Percentiles rank a stretch among this genome's conserved stretches.
phyloP scores from a whole-genome alignment of 345 rosid species.

The Populus davidiana region DNA sequence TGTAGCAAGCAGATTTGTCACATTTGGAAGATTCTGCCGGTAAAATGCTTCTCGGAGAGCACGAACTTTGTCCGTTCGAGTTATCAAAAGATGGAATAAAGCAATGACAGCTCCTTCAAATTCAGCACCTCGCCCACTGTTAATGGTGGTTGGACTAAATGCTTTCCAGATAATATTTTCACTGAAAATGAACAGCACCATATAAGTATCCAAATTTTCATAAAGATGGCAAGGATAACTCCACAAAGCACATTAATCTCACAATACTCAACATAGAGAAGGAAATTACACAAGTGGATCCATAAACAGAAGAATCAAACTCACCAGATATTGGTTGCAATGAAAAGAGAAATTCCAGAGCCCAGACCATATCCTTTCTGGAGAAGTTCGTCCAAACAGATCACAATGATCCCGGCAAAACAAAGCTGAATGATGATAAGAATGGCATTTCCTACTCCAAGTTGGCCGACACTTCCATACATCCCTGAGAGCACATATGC shows the following conservation, averaged over 20 bases:
- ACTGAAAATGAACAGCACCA: slow-evolving; percentile 31
- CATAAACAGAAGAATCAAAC: slow-evolving; percentile 1
- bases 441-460: slow-evolving; percentile 81
- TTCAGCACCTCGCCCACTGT: slow-evolving; percentile 87
- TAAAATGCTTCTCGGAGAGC: slow-evolving; percentile 84
- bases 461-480: slow-evolving; percentile 77
- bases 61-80: slow-evolving; percentile 69
- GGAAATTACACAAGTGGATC: background rate
- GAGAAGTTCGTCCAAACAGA: slow-evolving; percentile 81
- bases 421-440: slow-evolving; percentile 74
- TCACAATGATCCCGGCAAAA: slow-evolving; percentile 79
- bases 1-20: slow-evolving; percentile 79
- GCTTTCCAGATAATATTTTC: slow-evolving; percentile 88
- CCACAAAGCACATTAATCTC: background rate
- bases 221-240: background rate
- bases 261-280: background rate
- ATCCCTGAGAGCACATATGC: slow-evolving; percentile 82
- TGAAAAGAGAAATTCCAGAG: slow-evolving; percentile 86
- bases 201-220: background rate
- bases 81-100: slow-evolving; percentile 71
- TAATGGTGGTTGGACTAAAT: slow-evolving; percentile 83
- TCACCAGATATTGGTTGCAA: slow-evolving; percentile 82
- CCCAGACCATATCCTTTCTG: slow-evolving; percentile 82
- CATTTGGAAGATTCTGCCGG: slow-evolving; percentile 86
- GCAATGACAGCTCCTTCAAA: slow-evolving; percentile 95